Percentiles rank a stretch among this genome's conserved stretches.
Evolutionary conservation across 495 filamentous ascomycete species (phyloP).

Genomic region (Penicillium argentinense): DNA sequence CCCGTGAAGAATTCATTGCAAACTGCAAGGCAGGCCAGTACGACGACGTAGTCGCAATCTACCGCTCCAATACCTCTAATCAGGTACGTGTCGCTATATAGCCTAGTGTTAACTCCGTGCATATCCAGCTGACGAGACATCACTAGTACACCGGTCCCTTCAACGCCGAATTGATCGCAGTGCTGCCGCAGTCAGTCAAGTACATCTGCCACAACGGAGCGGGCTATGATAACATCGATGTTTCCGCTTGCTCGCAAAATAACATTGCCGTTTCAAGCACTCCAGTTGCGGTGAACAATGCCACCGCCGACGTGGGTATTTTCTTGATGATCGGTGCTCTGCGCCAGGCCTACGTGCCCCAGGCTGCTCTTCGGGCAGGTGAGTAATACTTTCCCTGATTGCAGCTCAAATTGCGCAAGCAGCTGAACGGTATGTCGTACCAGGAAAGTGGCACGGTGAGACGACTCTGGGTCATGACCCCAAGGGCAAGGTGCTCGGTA

Average conservation of each 20-base stretch:
- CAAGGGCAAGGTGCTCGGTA: constrained; percentile 68
- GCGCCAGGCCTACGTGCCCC: constrained; percentile 63
- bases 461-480: constrained; percentile 65
- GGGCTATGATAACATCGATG: constrained; percentile 81
- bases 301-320: constrained; percentile 70
- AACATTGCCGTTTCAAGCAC: constrained; percentile 66
- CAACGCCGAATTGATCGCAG: constrained; percentile 56
- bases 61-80: constrained; percentile 59
- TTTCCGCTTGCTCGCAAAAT: constrained; percentile 63
- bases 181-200: constrained; percentile 63
- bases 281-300: constrained; percentile 65
- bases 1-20: constrained; percentile 51
- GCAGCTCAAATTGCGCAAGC: background rate
- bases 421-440: background rate
- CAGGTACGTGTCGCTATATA: constrained; percentile 35
- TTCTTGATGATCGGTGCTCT: constrained; percentile 71
- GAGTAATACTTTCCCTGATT: constrained; percentile 23
- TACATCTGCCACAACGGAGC: constrained; percentile 88
- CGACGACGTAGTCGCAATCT: constrained; percentile 57
- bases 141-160: constrained; percentile 59
- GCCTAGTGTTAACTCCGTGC: background rate
- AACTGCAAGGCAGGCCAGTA: constrained; percentile 55
- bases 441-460: constrained; percentile 52
- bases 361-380: constrained; percentile 60
- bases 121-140: background rate